phyloP scores from a whole-genome alignment of 495 filamentous ascomycete species.

The Lasiosphaeria miniovina region DNA sequence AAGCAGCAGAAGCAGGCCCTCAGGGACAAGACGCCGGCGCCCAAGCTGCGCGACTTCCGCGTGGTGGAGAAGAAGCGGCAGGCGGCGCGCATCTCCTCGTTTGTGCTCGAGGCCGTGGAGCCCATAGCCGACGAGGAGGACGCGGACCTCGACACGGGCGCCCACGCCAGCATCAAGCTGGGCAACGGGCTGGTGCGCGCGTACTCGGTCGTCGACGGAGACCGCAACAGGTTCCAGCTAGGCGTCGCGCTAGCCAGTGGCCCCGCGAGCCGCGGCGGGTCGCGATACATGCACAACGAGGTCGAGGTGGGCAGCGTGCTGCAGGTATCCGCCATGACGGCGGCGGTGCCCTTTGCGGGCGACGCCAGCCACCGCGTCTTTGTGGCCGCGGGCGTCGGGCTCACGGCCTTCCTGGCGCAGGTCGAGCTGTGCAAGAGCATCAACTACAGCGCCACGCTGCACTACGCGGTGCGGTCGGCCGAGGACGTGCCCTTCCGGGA shows the following conservation, averaged over 20 bases:
- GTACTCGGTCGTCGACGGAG: conserved; percentile 49
- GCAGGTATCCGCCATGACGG: conserved; percentile 41
- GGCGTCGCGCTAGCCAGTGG: conserved; percentile 42
- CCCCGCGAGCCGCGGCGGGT: conserved; percentile 43
- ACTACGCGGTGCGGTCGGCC: conserved; percentile 47
- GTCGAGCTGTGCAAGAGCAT: conserved; percentile 35
- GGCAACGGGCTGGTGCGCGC: conserved; percentile 43
- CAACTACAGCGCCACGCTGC: conserved; percentile 43
- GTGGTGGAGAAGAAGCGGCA: conserved; percentile 42
- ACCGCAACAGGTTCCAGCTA: conserved; percentile 39
- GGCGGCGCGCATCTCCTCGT: conserved; percentile 39
- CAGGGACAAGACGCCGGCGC: conserved; percentile 16
- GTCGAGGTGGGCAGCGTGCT: conserved; percentile 48
- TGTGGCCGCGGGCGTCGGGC: conserved; percentile 51
- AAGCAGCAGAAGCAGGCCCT: conserved; percentile 32
- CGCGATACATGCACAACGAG: conserved; percentile 42
- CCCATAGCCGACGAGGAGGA: conserved; percentile 20
- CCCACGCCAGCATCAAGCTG: conserved; percentile 45
- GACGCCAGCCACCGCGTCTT: conserved; percentile 49
- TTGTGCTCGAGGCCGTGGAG: conserved; percentile 37
- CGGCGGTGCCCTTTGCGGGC: conserved; percentile 28
- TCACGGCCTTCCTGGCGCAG: conserved; percentile 49
- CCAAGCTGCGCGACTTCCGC: conserved; percentile 43
- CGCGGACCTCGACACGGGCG: conserved; percentile 27
- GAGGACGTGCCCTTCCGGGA: conserved; percentile 47